A percentile compares a stretch with the other conserved stretches of the same genome.
These are phyloP conservation scores for Linum tenue DNA, from an alignment of 345 rosid species.

Conservation along the genomic window DNA sequence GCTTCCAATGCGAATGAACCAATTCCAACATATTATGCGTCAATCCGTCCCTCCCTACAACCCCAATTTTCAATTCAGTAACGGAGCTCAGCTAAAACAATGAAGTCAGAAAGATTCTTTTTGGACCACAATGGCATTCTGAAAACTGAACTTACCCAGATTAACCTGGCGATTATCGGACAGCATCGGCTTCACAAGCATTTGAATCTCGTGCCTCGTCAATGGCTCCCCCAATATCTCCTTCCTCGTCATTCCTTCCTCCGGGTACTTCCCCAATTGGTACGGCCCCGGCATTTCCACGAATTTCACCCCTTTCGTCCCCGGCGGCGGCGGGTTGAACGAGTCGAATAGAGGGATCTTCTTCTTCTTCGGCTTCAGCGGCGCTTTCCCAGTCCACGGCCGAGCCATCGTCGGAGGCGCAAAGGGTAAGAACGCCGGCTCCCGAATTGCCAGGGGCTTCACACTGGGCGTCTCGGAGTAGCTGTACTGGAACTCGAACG, in stretches of 20 bases:
- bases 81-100: conserved; percentile 1
- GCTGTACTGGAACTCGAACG: conserved; percentile 90
- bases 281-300: conserved; percentile 75
- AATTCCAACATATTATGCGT: conserved; percentile 96
- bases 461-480: conserved; percentile 77
- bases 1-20: conserved; percentile 81
- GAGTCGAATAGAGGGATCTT: conserved; percentile 76
- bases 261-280: conserved; percentile 53
- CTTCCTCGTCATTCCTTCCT: conserved; percentile 48
- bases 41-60: conserved; percentile 82
- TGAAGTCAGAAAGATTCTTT: not conserved
- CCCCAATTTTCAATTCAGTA: not conserved
- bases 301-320: conserved; percentile 44
- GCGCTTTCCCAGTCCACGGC: conserved; percentile 99
- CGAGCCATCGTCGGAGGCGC: conserved; percentile 93
- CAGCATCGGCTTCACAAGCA: conserved; percentile 57
- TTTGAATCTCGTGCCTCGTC: conserved; percentile 68
- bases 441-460: conserved; percentile 82
- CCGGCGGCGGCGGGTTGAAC: conserved; percentile 53
- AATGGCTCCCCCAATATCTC: conserved; percentile 79
- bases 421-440: conserved; percentile 88
- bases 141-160: conserved; percentile 46
- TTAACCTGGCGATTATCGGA: conserved; percentile 83
- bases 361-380: conserved; percentile 66
- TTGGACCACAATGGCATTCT: not conserved